Evolutionary conservation across 1,284 basidiomycete species (phyloP).

Genomic region (Clitocybe nebularis): DNA sequence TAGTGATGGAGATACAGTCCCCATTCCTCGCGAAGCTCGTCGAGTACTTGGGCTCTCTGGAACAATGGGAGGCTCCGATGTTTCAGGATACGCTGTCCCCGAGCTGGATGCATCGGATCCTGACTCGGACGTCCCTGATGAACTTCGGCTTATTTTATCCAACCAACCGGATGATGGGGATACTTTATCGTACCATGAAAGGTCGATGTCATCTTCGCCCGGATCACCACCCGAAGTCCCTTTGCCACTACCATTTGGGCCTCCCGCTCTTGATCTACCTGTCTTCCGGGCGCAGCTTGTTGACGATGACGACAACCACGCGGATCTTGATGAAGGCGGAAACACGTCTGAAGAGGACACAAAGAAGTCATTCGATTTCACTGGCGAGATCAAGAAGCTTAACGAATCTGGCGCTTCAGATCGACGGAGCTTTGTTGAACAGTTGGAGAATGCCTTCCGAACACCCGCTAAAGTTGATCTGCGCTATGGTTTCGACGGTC

Average conservation of each 20-base stretch:
- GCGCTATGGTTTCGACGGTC: conserved; percentile 37
- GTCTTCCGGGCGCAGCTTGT: conserved; percentile 43
- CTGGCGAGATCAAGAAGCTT: conserved; percentile 69
- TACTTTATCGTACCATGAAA: conserved; percentile 35
- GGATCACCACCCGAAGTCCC: conserved; percentile 39
- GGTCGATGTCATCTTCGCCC: conserved; percentile 28
- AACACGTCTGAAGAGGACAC: conserved; percentile 52
- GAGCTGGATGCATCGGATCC: conserved; percentile 53
- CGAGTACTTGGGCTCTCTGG: conserved; percentile 57
- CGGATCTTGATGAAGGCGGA: conserved; percentile 42
- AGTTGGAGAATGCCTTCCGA: conserved; percentile 73
- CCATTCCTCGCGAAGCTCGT: conserved; percentile 47
- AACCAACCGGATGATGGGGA: conserved; percentile 44
- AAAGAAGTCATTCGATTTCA: conserved; percentile 83
- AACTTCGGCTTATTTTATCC: conserved; percentile 63
- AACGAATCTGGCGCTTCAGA: conserved; percentile 67
- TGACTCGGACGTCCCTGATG: conserved; percentile 73
- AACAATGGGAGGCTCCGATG: conserved; percentile 58
- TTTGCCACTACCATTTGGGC: conserved; percentile 11
- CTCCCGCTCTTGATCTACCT: conserved; percentile 26
- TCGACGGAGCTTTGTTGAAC: conserved; percentile 76
- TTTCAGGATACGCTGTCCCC: conserved; percentile 35
- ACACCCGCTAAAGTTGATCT: conserved; percentile 67
- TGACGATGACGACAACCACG: conserved; percentile 42
- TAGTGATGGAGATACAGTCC: conserved; percentile 22